Conservation (phyloP, 2,329 filamentous ascomycete species). For the Alternaria arbusti region DNA sequence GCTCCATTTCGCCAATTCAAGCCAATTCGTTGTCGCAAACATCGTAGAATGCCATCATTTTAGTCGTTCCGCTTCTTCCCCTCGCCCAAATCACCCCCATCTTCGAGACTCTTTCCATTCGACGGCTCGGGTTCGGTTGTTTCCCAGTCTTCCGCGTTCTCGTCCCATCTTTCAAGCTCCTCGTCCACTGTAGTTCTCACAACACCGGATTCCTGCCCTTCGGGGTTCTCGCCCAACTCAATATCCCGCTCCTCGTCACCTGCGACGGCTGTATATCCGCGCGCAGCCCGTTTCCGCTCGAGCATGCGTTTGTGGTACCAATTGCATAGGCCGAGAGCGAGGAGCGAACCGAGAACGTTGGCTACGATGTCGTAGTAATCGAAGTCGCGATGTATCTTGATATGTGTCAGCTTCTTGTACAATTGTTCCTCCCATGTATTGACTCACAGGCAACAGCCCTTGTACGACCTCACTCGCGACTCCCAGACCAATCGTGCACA, state of each 20-base stretch:
- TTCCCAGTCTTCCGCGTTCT: constrained; percentile 77
- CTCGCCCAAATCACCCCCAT: constrained; percentile 41
- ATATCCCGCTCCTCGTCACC: constrained; percentile 68
- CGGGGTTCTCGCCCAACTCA: constrained; percentile 72
- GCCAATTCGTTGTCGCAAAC: constrained; percentile 5
- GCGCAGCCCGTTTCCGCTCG: constrained; percentile 78
- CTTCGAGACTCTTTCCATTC: constrained; percentile 32
- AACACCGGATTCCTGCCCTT: constrained; percentile 70
- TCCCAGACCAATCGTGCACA: constrained; percentile 76
- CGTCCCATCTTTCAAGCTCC: constrained; percentile 93
- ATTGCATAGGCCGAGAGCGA: constrained; percentile 74
- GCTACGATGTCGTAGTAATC: constrained; percentile 87
- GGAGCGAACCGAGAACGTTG: constrained; percentile 80
- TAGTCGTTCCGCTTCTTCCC: constrained; percentile 53
- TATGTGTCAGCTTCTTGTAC: constrained; percentile 11
- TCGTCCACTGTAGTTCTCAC: constrained; percentile 66
- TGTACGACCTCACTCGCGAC: constrained; percentile 80
- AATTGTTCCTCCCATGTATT: background rate
- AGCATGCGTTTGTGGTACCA: constrained; percentile 98
- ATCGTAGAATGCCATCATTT: constrained; percentile 22
- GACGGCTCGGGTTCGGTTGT: constrained; percentile 56
- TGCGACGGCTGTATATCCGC: constrained; percentile 74
- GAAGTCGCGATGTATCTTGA: constrained; percentile 60
- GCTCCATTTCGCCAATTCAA: background rate
- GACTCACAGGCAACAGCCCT: constrained; percentile 66